Percentiles rank a stretch among this genome's conserved stretches.
Evolutionary conservation across 495 filamentous ascomycete species (phyloP).

Genomic region (Staphylotrichum tortipilum): DNA sequence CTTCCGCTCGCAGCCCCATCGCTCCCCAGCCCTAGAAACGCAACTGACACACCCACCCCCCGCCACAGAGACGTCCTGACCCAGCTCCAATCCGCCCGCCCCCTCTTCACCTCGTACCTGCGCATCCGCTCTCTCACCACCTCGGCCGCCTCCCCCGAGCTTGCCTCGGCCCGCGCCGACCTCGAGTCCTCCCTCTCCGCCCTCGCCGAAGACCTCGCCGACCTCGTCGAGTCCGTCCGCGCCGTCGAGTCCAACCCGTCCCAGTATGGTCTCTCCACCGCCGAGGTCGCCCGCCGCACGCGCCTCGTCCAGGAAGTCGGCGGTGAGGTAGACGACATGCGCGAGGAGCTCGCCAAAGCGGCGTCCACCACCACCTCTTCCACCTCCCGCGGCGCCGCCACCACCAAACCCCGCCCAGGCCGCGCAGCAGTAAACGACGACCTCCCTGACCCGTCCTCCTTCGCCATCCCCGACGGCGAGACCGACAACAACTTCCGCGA

Average conservation of each 20-base stretch:
- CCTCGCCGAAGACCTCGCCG: slow-evolving; percentile 76
- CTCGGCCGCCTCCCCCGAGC: slow-evolving; percentile 61
- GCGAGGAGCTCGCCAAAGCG: slow-evolving; percentile 59
- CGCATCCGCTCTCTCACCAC: slow-evolving; percentile 79
- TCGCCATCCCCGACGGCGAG: slow-evolving; percentile 40
- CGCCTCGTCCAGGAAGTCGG: slow-evolving; percentile 84
- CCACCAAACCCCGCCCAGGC: too few relatives aligned
- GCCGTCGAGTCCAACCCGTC: slow-evolving; percentile 86
- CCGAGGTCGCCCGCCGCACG: slow-evolving; percentile 73
- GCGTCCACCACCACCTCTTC: slow-evolving; percentile 20
- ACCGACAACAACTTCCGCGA: slow-evolving; percentile 56
- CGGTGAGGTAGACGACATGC: slow-evolving; percentile 79
- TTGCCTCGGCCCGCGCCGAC: slow-evolving; percentile 71
- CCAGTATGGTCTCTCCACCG: slow-evolving; percentile 74
- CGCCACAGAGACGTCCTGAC: slow-evolving; percentile 67
- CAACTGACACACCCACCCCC: neutral
- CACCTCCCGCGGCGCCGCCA: neutral
- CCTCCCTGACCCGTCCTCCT: slow-evolving; percentile 65
- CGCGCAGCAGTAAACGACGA: too few relatives aligned
- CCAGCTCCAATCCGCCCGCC: slow-evolving; percentile 66
- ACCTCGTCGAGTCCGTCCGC: slow-evolving; percentile 79
- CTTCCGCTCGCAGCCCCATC: neutral
- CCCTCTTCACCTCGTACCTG: slow-evolving; percentile 88
- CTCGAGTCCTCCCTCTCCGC: slow-evolving; percentile 69
- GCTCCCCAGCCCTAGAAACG: too few relatives aligned